Evolutionary conservation across 805 yeast species (phyloP).

Genomic region (Ascoidea asiatica): DNA sequence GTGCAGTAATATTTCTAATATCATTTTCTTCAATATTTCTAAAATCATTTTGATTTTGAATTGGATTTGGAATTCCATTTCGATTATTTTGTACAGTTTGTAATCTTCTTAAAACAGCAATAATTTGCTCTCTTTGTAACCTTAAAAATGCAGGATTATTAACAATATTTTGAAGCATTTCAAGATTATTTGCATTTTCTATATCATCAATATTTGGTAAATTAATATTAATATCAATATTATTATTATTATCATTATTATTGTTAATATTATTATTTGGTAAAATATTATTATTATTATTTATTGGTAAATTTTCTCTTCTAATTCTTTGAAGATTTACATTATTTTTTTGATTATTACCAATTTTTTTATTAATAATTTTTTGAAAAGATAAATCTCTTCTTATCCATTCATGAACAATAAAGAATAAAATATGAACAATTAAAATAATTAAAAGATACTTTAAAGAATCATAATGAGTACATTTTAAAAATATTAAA

Average conservation of each 20-base stretch:
- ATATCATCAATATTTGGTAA: too few relatives aligned
- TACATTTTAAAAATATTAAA: neutral
- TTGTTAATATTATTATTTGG: neutral
- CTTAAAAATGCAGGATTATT: too few relatives aligned
- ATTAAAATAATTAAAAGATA: slow-evolving; percentile 27
- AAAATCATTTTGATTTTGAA: too few relatives aligned
- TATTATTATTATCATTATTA: too few relatives aligned
- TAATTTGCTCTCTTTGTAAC: too few relatives aligned
- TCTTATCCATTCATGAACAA: slow-evolving; percentile 49
- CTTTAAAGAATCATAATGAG: slow-evolving; percentile 12
- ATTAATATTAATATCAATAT: too few relatives aligned
- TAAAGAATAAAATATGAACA: slow-evolving; percentile 31
- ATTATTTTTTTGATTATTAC: slow-evolving; percentile 17
- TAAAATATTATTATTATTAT: neutral
- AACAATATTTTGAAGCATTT: too few relatives aligned
- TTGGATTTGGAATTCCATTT: too few relatives aligned
- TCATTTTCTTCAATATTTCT: too few relatives aligned
- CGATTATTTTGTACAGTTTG: slow-evolving; percentile 1
- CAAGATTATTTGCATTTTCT: too few relatives aligned
- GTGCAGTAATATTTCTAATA: too few relatives aligned
- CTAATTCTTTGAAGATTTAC: slow-evolving; percentile 2
- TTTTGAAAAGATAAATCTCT: slow-evolving; percentile 56
- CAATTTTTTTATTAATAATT: slow-evolving; percentile 44
- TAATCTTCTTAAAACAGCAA: too few relatives aligned
- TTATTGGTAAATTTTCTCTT: slow-evolving; percentile 1